These are phyloP conservation scores for Amylostereum chailletii DNA, from an alignment of 1,284 basidiomycete species.

Conservation along the genomic window DNA sequence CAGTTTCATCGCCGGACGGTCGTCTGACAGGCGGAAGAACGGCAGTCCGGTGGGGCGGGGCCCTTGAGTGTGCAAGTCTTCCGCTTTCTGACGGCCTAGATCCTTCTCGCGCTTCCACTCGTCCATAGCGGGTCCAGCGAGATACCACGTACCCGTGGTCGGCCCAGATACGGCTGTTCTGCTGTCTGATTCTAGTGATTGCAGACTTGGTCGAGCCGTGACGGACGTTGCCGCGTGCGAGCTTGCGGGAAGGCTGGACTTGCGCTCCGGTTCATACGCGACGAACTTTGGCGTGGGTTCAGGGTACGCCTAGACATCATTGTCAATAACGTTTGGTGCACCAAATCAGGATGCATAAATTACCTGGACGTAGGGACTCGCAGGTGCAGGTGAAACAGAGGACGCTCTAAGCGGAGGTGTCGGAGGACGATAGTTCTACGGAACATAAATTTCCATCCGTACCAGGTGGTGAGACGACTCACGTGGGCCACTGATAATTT, in stretches of 20 bases:
- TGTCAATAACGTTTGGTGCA: no score
- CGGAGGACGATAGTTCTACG: conserved; percentile 24
- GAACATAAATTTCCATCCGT: background rate
- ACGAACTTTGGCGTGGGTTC: background rate
- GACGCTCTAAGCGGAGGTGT: conserved; percentile 20
- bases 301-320: no score
- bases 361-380: conserved; percentile 15
- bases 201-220: conserved; percentile 6
- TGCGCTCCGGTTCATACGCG: background rate
- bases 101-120: conserved; percentile 3
- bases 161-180: conserved; percentile 4
- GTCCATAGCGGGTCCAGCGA: conserved; percentile 2
- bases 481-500: conserved; percentile 6
- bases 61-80: background rate
- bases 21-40: background rate
- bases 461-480: background rate
- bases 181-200: conserved; percentile 7
- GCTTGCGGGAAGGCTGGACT: conserved; percentile 3
- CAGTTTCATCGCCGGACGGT: background rate
- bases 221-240: conserved; percentile 7
- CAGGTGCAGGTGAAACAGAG: conserved; percentile 4
- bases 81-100: background rate
- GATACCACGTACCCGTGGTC: conserved; percentile 7
- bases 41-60: background rate
- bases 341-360: background rate